Evolutionary conservation across 176 grass and related monocot genomes (phyloP).

Genomic region (Zoysia japonica): DNA sequence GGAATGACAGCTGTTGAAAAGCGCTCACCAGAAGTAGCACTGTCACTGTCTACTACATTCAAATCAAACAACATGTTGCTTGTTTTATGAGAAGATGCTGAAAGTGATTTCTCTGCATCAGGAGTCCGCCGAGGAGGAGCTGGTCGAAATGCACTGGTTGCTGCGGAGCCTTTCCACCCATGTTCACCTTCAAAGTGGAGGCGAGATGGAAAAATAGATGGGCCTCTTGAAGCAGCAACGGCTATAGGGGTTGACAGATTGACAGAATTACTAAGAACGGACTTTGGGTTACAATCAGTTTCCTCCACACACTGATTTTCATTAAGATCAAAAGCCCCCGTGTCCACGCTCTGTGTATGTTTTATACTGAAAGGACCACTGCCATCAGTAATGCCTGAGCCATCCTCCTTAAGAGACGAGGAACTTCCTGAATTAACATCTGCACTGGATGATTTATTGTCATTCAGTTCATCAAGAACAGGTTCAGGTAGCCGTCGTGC

Average conservation of each 20-base stretch:
- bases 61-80: conserved; percentile 51
- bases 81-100: conserved; percentile 51
- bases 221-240: conserved; percentile 64
- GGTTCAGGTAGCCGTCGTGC: conserved; percentile 33
- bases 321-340: conserved; percentile 63
- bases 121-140: conserved; percentile 49
- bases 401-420: conserved; percentile 63
- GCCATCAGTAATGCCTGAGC: conserved; percentile 67
- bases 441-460: conserved; percentile 45
- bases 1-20: conserved; percentile 39
- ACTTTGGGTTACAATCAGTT: conserved; percentile 43
- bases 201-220: conserved; percentile 54
- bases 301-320: conserved; percentile 51
- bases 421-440: conserved; percentile 48
- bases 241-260: conserved; percentile 64
- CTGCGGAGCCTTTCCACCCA: conserved; percentile 82
- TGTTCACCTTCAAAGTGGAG: conserved; percentile 62
- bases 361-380: conserved; percentile 46
- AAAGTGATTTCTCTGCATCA: conserved; percentile 40
- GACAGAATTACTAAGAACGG: conserved; percentile 33
- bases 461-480: conserved; percentile 23
- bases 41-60: conserved; percentile 53
- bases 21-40: conserved; percentile 43
- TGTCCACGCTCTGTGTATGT: conserved; percentile 30
- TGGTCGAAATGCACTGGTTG: conserved; percentile 74